Conservation (phyloP, 345 rosid species). For the Luvunga scandens region DNA sequence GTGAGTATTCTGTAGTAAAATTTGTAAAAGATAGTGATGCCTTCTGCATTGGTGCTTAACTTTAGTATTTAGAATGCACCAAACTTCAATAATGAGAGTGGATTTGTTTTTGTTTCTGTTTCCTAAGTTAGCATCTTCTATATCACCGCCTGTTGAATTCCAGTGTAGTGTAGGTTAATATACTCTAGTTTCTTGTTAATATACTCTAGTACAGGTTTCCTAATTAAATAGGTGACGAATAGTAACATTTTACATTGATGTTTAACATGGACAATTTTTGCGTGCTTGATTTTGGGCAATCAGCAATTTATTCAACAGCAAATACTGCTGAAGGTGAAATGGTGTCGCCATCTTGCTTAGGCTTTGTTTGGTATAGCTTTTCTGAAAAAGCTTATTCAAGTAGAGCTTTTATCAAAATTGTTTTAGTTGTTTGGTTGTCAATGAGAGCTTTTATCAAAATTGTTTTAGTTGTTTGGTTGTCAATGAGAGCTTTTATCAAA, state of each 20-base stretch:
- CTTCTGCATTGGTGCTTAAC: neutral
- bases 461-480: too few relatives aligned
- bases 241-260: neutral
- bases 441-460: too few relatives aligned
- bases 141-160: neutral
- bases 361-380: too few relatives aligned
- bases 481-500: too few relatives aligned
- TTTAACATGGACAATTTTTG: neutral
- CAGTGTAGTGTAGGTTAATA: neutral
- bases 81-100: neutral
- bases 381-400: too few relatives aligned
- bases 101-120: neutral
- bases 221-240: neutral
- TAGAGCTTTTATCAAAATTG: too few relatives aligned
- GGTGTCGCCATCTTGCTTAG: neutral
- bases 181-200: neutral
- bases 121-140: neutral
- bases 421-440: too few relatives aligned
- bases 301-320: neutral
- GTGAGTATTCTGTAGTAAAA: neutral
- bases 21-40: neutral
- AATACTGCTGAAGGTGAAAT: neutral
- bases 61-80: neutral
- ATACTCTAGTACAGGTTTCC: neutral
- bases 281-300: neutral